Base-by-base conservation (phyloP, 306 rosid genomes). In the Rosa rugosa region DNA sequence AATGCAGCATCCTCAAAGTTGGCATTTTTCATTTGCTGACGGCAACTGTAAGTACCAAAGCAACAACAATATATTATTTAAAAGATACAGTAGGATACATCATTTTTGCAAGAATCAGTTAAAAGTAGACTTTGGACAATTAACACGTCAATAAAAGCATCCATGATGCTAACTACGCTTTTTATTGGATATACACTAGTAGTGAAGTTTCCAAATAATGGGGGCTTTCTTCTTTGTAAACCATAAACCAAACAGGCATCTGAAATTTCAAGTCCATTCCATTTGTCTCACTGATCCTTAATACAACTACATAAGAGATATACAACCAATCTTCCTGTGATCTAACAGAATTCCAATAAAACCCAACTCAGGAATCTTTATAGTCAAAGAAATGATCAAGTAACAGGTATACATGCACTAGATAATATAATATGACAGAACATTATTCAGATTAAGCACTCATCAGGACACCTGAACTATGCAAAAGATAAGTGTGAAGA, bases 21-120 rank as follows among this genome's bases (percentile, higher is more conserved):
- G 46, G 83, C 87, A 75, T 81, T 76, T 73, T 89, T 88, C 89
- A 94, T 89, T 75, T 92, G 86, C 80, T 83, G 81, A 84, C 31
- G 63, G 92, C 75, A 92, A 67, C 96, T 90, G 86, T 12, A 49
- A 80, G 56, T 72, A 80, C 77, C 79, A 69, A 72, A 81, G 47
- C 8, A 71, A 42, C 51, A 68, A 11, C 40, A 69, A 69, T 12
- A 18, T n/a, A 25, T 42, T 3, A 27, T 47, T 7, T 27, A 6
- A 46, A 46, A 54, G 79, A 47, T 54, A 42, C 1, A 45, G 27
- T 14, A 53, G 0, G 59, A 53, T 2, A 22, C 27, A 46, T 18
- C 14, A 47, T 25, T 40, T 23, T 40, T 23, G 40, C 57, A 16
- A 18, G 27, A 18, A 46, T 31, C 10, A 42, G 65, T 7, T 20